Evolutionary conservation across 352 stramenopile species (phyloP), one percentile per base, ranked within the genome.

Genomic region (Globisporangium okanoganense): DNA sequence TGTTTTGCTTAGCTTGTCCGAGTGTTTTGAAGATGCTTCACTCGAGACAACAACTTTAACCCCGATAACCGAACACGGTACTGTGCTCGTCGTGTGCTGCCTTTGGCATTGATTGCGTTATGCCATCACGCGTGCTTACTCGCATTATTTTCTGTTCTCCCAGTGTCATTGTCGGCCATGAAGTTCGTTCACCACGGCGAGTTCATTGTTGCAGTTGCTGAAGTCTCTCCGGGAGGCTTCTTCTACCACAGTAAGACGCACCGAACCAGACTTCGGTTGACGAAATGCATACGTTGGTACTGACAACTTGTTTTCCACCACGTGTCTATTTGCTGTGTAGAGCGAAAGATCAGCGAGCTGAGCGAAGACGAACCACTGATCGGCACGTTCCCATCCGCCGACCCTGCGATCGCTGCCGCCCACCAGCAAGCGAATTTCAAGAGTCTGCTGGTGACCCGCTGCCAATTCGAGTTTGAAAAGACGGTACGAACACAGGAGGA

Each of bases 401-500:
- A 87, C 3, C 48, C 67, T 50, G 83, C 87, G 18, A 67, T 75
- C 12, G 66, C 89, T 52, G 72, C 67, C 12, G 85, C 68, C 16
- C 29, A 62, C 25, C 76, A 72, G 22, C 68, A 79, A 45, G 81
- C 75, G 2, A 90, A 61, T 54, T 95, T 95, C 67, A 91, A 87
- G 58, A 70, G 77, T 7, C 68, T 95, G 27, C 70, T 95, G 9
- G 79, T 95, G 10, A 83, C 75, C 9, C 76, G 81, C 14, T 95
- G 85, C 67, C 87, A 95, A 61, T 44, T 72, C 38, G 84, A 93
- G 64, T 95, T 95, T 55, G 85, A 95, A 47, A 92, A 88, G 68
- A 77, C 71, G 60, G 80, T 87, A 71, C 27, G 62, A 25, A 18
- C 27, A n/a, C n/a, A n/a, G n/a, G n/a, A n/a, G n/a, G n/a, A 33